These are phyloP conservation scores for Zostera marina DNA, from an alignment of 116 monocot genomes.

Conservation along the genomic window DNA sequence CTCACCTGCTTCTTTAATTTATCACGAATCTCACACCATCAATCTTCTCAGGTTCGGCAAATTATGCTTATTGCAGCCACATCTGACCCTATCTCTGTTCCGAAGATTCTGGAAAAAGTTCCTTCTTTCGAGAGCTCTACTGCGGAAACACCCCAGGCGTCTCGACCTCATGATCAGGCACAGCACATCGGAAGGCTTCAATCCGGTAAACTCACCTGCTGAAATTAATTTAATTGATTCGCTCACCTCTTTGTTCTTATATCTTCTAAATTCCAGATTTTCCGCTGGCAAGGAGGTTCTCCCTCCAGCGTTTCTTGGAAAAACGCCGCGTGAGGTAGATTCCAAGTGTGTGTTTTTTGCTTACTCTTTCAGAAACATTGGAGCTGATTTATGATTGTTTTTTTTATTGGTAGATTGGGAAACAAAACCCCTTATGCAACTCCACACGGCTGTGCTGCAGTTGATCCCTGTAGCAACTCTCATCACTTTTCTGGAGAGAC, in stretches of 20 bases:
- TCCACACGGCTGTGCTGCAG: no score
- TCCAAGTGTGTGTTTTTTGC: no score
- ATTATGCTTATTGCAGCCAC: conserved; percentile 56
- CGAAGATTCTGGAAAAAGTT: conserved; percentile 29
- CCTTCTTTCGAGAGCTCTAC: conserved; percentile 56
- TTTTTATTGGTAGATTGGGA: no score
- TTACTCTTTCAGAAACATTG: no score
- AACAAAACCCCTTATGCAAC: no score
- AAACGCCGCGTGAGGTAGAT: conserved; percentile 26
- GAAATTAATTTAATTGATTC: background rate
- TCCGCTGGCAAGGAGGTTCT: conserved; percentile 59
- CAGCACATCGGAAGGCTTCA: conserved; percentile 40
- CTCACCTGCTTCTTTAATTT: background rate
- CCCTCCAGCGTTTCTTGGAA: conserved; percentile 70
- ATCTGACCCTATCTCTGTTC: background rate
- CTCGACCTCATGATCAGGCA: conserved; percentile 12
- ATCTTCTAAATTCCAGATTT: conserved; percentile 20
- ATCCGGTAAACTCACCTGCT: conserved; percentile 22
- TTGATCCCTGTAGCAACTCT: no score
- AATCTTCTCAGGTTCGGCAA: conserved; percentile 43
- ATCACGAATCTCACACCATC: no score
- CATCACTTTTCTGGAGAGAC: no score
- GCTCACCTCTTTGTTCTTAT: background rate
- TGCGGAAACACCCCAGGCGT: background rate
- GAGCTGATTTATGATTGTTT: no score